These are phyloP conservation scores for Cotoneaster glaucophyllus DNA, from an alignment of 306 rosid species.

Conservation along the genomic window DNA sequence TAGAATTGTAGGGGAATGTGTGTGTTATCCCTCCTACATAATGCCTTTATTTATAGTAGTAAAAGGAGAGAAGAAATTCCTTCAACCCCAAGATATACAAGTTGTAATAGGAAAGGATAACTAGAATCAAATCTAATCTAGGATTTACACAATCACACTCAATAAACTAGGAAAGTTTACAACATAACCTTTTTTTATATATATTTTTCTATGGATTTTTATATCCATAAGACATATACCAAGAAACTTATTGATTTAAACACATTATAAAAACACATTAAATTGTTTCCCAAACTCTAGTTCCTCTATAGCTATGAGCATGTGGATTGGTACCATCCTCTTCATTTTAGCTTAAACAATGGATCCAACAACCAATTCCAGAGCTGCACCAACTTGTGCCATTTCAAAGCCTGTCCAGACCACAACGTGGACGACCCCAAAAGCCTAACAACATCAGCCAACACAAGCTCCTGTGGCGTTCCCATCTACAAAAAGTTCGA, in stretches of 20 bases:
- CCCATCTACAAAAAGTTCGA: background rate
- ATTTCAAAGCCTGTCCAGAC: background rate
- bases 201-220: no score
- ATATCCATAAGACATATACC: background rate
- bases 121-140: no score
- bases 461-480: background rate
- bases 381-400: slow-evolving; percentile 7
- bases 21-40: no score
- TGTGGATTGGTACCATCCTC: background rate
- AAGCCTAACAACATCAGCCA: background rate
- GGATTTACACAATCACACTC: no score
- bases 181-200: no score
- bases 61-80: no score
- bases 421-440: background rate
- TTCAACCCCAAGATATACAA: no score
- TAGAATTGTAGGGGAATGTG: no score
- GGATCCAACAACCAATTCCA: background rate
- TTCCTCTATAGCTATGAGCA: background rate
- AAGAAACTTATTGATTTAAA: background rate
- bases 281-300: background rate
- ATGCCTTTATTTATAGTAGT: no score
- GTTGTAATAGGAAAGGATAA: no score
- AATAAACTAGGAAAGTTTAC: no score
- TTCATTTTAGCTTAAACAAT: background rate
- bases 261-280: background rate